Evolutionary conservation across 257 asterid genomes (phyloP).

Genomic region (Solanum lycopersicoides): DNA sequence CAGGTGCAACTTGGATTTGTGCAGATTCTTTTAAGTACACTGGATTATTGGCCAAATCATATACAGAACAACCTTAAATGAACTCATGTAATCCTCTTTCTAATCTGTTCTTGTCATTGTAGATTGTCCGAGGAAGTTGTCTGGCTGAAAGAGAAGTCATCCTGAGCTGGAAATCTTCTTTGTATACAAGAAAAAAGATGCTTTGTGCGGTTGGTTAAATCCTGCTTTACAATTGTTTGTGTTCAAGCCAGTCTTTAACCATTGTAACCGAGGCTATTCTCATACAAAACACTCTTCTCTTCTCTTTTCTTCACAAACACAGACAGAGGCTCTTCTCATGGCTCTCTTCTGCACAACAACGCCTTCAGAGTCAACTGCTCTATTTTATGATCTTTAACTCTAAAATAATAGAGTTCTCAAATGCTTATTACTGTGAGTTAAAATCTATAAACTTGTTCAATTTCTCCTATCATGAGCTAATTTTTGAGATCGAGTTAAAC

Average conservation of each 20-base stretch:
- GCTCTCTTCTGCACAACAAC: too few species aligned
- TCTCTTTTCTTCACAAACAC: too few species aligned
- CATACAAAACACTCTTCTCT: too few species aligned
- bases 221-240: constrained; percentile 80
- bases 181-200: constrained; percentile 52
- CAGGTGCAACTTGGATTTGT: not conserved
- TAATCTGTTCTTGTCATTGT: constrained; percentile 9
- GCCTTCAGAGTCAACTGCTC: too few species aligned
- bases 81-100: not conserved
- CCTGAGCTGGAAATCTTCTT: too few species aligned
- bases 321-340: too few species aligned
- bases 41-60: not conserved
- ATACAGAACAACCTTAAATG: not conserved
- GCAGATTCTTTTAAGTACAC: not conserved
- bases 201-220: constrained; percentile 70
- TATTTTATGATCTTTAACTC: too few species aligned
- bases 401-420: too few species aligned
- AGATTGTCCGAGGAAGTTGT: constrained; percentile 95
- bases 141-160: too few species aligned
- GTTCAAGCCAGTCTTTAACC: constrained; percentile 94
- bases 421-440: too few species aligned
- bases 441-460: too few species aligned
- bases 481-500: not conserved
- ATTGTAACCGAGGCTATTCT: constrained; percentile 25
- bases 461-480: too few species aligned